These are phyloP conservation scores for Myxozyma melibiosi DNA, from an alignment of 805 yeast genomes.

Conservation along the genomic window DNA sequence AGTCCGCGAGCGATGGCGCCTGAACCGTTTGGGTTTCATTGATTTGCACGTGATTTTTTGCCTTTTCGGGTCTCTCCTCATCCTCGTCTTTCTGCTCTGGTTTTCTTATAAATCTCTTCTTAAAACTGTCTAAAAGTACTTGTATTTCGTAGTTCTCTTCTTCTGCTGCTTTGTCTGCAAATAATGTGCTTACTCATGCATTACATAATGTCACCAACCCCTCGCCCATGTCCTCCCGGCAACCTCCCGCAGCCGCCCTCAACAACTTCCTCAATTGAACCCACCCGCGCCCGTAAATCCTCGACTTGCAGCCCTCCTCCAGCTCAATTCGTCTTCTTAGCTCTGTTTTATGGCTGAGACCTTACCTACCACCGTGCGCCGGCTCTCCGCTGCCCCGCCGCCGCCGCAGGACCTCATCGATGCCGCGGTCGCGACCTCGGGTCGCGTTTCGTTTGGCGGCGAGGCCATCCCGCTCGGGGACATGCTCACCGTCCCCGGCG, in stretches of 20 bases:
- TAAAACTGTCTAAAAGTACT: too few species aligned
- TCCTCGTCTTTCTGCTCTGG: too few species aligned
- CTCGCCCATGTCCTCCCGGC: slow-evolving; percentile 7
- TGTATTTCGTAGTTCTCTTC: too few species aligned
- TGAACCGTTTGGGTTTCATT: too few species aligned
- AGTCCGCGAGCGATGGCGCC: too few species aligned
- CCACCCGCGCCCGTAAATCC: too few species aligned
- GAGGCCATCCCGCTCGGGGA: slow-evolving; percentile 14
- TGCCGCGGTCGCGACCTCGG: slow-evolving; percentile 12
- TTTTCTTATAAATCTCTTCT: too few species aligned
- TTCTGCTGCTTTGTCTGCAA: too few species aligned
- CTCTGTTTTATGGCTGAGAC: slow-evolving; percentile 14
- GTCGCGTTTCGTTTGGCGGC: slow-evolving; percentile 12
- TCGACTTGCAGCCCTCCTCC: slow-evolving; percentile 5
- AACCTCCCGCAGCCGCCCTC: not conserved
- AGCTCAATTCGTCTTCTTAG: slow-evolving; percentile 10
- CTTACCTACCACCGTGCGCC: slow-evolving; percentile 21
- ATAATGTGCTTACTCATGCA: too few species aligned
- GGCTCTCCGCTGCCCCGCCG: slow-evolving; percentile 23
- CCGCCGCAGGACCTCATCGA: slow-evolving; percentile 25
- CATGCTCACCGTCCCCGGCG: slow-evolving; percentile 10
- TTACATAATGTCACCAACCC: too few species aligned
- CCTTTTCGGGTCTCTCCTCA: too few species aligned
- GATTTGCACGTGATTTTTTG: too few species aligned
- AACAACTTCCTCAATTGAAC: slow-evolving; percentile 2